Conservation (phyloP, 495 filamentous ascomycete genomes). For the Neurospora sp. region DNA sequence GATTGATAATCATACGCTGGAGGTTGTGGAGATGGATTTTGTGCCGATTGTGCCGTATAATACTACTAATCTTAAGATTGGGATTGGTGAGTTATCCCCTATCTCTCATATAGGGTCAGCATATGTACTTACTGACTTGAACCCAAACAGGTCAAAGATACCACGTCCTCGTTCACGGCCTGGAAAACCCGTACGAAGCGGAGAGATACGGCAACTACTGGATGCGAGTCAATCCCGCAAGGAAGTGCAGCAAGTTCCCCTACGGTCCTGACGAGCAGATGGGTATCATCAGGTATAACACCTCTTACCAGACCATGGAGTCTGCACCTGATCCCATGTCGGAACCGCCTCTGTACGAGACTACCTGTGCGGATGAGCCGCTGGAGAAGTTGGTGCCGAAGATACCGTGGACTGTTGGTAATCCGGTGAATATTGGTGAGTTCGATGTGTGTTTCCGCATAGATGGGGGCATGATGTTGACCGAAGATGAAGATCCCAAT, state of each 20-base stretch:
- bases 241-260: constrained; percentile 2
- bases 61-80: constrained; percentile 13
- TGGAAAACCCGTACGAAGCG: constrained; percentile 20
- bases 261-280: constrained; percentile 10
- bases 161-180: constrained; percentile 49
- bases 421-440: constrained; percentile 8
- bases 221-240: constrained; percentile 11
- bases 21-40: constrained; percentile 33
- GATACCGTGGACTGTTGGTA: constrained; percentile 2
- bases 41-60: constrained; percentile 36
- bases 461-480: too few relatives aligned
- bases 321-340: constrained; percentile 3
- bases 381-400: constrained; percentile 2
- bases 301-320: neutral
- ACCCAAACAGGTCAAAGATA: constrained; percentile 43
- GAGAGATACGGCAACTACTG: constrained; percentile 38
- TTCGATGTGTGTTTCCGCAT: too few relatives aligned
- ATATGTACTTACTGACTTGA: too few relatives aligned
- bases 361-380: constrained; percentile 7
- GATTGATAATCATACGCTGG: constrained; percentile 41
- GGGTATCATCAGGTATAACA: constrained; percentile 8
- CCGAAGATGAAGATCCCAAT: neutral
- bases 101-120: too few relatives aligned
- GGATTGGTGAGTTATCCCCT: constrained; percentile 1
- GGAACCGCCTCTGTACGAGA: constrained; percentile 5